Base-by-base conservation (phyloP, 257 asterid species). In the Striga asiatica region DNA sequence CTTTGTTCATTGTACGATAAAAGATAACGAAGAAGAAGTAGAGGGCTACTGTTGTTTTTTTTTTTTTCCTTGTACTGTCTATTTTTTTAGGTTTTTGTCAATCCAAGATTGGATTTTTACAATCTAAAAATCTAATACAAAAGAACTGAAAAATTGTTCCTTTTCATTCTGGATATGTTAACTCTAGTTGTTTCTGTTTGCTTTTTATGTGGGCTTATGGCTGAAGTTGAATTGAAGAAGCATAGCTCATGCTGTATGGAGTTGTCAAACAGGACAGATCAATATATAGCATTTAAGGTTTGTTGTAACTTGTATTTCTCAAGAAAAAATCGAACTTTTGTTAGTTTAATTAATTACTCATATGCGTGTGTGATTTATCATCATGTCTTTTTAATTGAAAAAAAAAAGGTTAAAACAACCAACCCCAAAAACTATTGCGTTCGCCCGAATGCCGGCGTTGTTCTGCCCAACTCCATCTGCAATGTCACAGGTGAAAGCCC, bases 1-100 rank as follows among this genome's bases (percentile, higher is more conserved):
- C 9, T 38, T 64, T 78, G 17, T 32, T 66, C 65, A 58, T 42
- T 66, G 65, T 56, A 65, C 43, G 41, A 22, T n/a, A 41, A 50
- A 22, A 14, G 34, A 14, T 4, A 46, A 23, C 35, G 37, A 17
- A 35, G 16, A 19, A 19, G 43, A 43, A 66, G 52, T n/a, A 29
- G 61, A 9, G 54, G 23, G 53, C 34, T 45, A 48, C 18, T 57
- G 54, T 52, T 50, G 49, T 1, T 41, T 41, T 41, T 41, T 7
- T 50, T 24, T 58, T 51, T 52, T 31, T 51, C 5, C n/a, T 1
- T 14, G 31, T 35, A 25, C 8, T 46, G 6, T 41, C 47, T 25
- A 38, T 65, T 20, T n/a, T n/a, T n/a, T n/a, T n/a, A n/a, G n/a
- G n/a, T n/a, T n/a, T n/a, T n/a, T n/a, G n/a, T n/a, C n/a, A n/a